A percentile compares a stretch with the other conserved stretches of the same genome.
phyloP scores from a whole-genome alignment of 169 alveolate species.

The Eimeria tenella region DNA sequence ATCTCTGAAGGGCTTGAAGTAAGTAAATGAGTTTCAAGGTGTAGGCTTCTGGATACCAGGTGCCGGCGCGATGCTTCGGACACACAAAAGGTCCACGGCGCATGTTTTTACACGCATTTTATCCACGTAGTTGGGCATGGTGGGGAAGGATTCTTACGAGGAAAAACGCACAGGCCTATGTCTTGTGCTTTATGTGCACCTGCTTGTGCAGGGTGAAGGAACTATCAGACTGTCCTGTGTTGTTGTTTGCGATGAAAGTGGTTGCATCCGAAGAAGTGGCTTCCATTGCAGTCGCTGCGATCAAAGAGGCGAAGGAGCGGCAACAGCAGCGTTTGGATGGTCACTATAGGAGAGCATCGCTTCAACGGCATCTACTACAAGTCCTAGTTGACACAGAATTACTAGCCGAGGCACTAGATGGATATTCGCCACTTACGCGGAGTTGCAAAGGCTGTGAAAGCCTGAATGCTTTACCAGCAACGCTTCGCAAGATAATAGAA shows the following conservation, averaged over 20 bases:
- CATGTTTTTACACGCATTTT: too few species aligned
- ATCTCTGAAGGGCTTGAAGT: slow-evolving; percentile 6
- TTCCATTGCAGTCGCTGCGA: slow-evolving; percentile 11
- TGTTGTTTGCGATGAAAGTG: slow-evolving; percentile 29
- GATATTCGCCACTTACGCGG: not conserved
- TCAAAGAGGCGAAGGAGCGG: not conserved
- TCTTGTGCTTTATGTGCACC: not conserved
- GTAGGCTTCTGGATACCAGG: not conserved
- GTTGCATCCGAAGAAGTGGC: slow-evolving; percentile 53
- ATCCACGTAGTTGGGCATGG: not conserved
- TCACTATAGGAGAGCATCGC: not conserved
- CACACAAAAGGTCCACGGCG: not conserved
- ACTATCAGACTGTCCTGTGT: slow-evolving; percentile 1
- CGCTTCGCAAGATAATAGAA: slow-evolving; percentile 23
- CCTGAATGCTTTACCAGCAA: not conserved
- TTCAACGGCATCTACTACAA: slow-evolving; percentile 31
- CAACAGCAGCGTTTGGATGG: slow-evolving; percentile 8
- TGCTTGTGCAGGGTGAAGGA: slow-evolving; percentile 26
- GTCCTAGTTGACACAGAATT: slow-evolving; percentile 33
- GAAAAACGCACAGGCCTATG: not conserved
- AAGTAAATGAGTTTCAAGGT: not conserved
- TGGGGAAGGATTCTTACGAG: too few species aligned
- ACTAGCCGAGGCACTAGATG: slow-evolving; percentile 55
- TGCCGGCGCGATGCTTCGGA: slow-evolving; percentile 1
- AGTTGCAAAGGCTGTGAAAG: not conserved